Conservation (phyloP, 306 rosid species). For the Castanea sativa region DNA sequence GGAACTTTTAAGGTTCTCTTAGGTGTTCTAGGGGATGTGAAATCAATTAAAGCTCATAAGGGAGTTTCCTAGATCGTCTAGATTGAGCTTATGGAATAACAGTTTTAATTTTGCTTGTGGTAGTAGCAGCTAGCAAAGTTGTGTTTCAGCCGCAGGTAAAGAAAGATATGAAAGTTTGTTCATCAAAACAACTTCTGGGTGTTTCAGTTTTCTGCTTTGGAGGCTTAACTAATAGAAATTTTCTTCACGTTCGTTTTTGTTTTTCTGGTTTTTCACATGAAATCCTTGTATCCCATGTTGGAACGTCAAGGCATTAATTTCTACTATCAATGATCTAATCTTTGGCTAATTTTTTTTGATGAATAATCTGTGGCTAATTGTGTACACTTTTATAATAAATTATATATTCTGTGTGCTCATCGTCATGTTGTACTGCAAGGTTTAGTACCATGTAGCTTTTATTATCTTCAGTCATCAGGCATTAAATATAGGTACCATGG, state of each 20-base stretch:
- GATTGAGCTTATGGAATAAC: not conserved
- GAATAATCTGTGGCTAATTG: not conserved
- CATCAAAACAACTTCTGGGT: not conserved
- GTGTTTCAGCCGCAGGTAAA: not conserved
- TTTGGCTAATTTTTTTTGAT: too few relatives aligned
- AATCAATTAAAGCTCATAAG: not conserved
- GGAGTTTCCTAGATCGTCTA: not conserved
- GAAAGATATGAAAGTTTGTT: not conserved
- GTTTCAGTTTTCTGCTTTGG: not conserved
- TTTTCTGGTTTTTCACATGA: not conserved
- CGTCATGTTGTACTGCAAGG: too few relatives aligned
- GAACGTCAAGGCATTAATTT: not conserved
- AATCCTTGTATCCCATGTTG: not conserved
- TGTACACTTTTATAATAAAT: not conserved
- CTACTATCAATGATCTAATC: not conserved
- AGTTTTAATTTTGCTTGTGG: not conserved
- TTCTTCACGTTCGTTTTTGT: not conserved
- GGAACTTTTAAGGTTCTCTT: not conserved
- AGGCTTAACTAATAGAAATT: not conserved
- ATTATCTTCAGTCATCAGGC: not conserved
- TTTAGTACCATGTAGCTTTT: not conserved
- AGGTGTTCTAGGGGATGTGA: not conserved
- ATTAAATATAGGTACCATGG: too few relatives aligned
- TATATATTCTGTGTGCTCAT: not conserved
- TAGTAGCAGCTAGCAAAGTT: not conserved